A percentile compares a stretch with the other conserved stretches of the same genome.
These are phyloP conservation scores for Phytophthora capsici DNA, from an alignment of 352 stramenopile genomes.

Conservation along the genomic window DNA sequence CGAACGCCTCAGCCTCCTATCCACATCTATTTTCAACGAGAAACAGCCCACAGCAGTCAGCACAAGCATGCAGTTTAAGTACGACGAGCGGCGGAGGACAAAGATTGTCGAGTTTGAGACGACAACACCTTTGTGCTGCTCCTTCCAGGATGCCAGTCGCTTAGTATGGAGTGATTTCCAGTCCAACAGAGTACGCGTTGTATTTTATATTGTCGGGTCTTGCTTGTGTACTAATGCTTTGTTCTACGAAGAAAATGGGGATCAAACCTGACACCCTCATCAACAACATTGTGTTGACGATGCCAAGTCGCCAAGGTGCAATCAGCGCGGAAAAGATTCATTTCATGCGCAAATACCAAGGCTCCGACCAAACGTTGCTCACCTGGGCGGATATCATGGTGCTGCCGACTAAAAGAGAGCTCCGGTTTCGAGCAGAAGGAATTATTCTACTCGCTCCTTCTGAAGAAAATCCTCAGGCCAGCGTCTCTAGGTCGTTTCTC, in stretches of 20 bases:
- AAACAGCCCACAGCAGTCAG: slow-evolving; percentile 1
- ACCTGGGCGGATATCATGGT: slow-evolving; percentile 24
- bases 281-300: slow-evolving; percentile 12
- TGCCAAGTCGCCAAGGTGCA: slow-evolving; percentile 14
- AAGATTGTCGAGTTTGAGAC: slow-evolving; percentile 28
- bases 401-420: slow-evolving; percentile 12
- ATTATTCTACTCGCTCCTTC: slow-evolving; percentile 9
- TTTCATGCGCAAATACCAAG: slow-evolving; percentile 20
- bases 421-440: slow-evolving; percentile 20
- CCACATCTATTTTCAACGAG: slow-evolving; percentile 2
- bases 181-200: slow-evolving; percentile 13
- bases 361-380: slow-evolving; percentile 8
- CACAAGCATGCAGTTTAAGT: slow-evolving; percentile 7
- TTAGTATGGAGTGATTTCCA: slow-evolving; percentile 21
- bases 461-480: not conserved
- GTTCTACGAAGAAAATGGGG: slow-evolving; percentile 2
- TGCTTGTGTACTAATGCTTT: not conserved
- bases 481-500: slow-evolving; percentile 9
- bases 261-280: slow-evolving; percentile 16
- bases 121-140: slow-evolving; percentile 12
- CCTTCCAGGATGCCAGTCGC: not conserved
- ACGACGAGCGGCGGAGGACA: slow-evolving; percentile 10
- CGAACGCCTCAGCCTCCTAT: slow-evolving; percentile 4
- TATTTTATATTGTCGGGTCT: not conserved
- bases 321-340: slow-evolving; percentile 25